phyloP scores from a whole-genome alignment of 805 yeast species.

The Ogataea nakhonphanomensis region DNA sequence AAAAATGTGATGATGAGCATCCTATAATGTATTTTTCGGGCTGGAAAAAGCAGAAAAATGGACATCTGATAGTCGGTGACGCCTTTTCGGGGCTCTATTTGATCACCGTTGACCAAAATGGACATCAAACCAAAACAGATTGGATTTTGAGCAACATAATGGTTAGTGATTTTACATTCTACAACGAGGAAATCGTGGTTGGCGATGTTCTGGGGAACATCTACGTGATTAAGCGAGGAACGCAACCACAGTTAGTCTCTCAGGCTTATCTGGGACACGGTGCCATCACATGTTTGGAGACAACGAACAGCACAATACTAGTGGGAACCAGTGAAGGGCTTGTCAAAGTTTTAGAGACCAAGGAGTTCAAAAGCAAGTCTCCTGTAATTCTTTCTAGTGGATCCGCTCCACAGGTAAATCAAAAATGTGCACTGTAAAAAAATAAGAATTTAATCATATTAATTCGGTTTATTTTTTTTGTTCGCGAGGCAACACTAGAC shows the following conservation, averaged over 20 bases:
- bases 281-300: background rate
- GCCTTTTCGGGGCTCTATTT: slow-evolving; percentile 22
- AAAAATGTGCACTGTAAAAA: background rate
- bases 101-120: slow-evolving; percentile 7
- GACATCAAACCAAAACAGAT: background rate
- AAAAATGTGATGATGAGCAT: background rate
- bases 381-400: background rate
- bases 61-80: slow-evolving; percentile 18
- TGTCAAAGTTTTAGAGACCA: background rate
- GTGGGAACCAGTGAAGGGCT: slow-evolving; percentile 8
- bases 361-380: background rate
- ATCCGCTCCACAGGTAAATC: background rate
- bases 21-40: slow-evolving; percentile 6
- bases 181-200: slow-evolving; percentile 16
- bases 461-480: slow-evolving; percentile 5
- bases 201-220: slow-evolving; percentile 29
- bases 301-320: background rate
- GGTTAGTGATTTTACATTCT: slow-evolving; percentile 7
- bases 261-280: slow-evolving; percentile 1
- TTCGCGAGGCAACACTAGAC: slow-evolving; percentile 12
- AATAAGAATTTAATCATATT: background rate
- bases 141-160: slow-evolving; percentile 10
- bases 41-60: background rate
- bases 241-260: background rate
- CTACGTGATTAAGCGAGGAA: slow-evolving; percentile 10